phyloP scores from a whole-genome alignment of 2,329 filamentous ascomycete genomes.

The Tolypocladium ophioglossoides region DNA sequence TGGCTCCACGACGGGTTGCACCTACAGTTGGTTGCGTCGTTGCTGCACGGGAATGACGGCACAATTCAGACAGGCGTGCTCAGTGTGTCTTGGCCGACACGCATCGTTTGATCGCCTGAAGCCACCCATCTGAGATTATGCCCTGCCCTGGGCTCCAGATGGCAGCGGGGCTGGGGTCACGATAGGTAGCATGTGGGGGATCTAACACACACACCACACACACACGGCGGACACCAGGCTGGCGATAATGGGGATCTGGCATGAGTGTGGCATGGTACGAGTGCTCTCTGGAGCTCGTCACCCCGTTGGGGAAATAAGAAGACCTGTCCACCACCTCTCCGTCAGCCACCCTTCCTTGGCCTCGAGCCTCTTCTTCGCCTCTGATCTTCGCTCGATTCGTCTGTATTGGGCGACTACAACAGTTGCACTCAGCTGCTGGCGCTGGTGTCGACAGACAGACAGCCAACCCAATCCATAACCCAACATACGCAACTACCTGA shows the following conservation, averaged over 20 bases:
- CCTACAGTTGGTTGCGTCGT: conserved; percentile 5
- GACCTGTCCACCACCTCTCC: conserved; percentile 18
- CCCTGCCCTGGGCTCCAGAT: background rate
- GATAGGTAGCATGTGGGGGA: conserved; percentile 1
- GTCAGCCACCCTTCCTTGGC: conserved; percentile 11
- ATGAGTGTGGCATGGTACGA: background rate
- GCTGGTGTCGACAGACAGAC: conserved; percentile 15
- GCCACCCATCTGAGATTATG: conserved; percentile 2
- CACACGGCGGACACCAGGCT: background rate
- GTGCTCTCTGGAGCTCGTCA: background rate
- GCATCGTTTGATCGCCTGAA: conserved; percentile 1
- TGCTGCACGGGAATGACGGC: conserved; percentile 8
- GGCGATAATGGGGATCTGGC: conserved; percentile 1
- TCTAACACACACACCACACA: background rate
- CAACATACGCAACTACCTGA: conserved; percentile 15
- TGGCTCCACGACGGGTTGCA: conserved; percentile 3
- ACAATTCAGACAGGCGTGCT: conserved; percentile 2
- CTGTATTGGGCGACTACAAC: conserved; percentile 13
- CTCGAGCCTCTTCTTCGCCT: conserved; percentile 10
- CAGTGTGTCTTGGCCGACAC: conserved; percentile 1
- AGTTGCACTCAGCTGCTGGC: conserved; percentile 17
- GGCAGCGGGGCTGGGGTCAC: background rate
- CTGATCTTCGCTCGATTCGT: conserved; percentile 13
- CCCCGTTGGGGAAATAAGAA: conserved; percentile 13
- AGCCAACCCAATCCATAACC: conserved; percentile 10